These are phyloP conservation scores for Liriodendron chinense DNA, from an alignment of 164 flowering plant genomes.

Conservation along the genomic window DNA sequence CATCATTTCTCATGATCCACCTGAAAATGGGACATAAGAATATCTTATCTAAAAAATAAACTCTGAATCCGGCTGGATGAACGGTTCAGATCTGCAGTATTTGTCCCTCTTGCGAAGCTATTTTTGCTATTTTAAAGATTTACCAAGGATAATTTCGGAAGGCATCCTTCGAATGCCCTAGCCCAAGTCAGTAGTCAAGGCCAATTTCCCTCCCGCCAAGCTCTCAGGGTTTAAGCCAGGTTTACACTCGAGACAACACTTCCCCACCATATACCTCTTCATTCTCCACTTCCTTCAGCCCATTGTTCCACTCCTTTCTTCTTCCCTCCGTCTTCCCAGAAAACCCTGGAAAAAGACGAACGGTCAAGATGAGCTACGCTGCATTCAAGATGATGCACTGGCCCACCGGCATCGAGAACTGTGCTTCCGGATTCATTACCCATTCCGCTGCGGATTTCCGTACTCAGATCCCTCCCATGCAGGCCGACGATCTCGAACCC, in stretches of 20 bases:
- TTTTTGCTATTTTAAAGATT: too few species aligned
- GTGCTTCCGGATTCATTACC: conserved; percentile 84
- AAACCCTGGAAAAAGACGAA: neutral
- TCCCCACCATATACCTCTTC: neutral
- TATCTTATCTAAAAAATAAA: too few species aligned
- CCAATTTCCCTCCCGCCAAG: conserved; percentile 6
- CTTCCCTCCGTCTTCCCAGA: too few species aligned
- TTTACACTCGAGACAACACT: neutral
- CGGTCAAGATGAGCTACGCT: conserved; percentile 71
- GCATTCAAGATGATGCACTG: conserved; percentile 94
- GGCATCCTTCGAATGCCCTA: neutral
- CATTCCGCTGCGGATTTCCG: conserved; percentile 56
- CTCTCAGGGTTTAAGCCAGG: neutral
- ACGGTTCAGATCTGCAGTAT: too few species aligned
- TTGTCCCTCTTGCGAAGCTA: too few species aligned
- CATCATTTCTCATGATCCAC: too few species aligned
- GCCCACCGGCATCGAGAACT: conserved; percentile 90
- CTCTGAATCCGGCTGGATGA: too few species aligned
- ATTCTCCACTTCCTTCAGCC: neutral
- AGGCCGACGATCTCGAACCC: conserved; percentile 60
- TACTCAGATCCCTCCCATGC: conserved; percentile 41
- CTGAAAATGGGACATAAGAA: too few species aligned
- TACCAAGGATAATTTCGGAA: too few species aligned
- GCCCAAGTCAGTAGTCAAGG: neutral
- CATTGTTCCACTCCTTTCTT: neutral